Evolutionary conservation across 2,329 filamentous ascomycete species (phyloP).

Genomic region (Stachybotrys elegans): DNA sequence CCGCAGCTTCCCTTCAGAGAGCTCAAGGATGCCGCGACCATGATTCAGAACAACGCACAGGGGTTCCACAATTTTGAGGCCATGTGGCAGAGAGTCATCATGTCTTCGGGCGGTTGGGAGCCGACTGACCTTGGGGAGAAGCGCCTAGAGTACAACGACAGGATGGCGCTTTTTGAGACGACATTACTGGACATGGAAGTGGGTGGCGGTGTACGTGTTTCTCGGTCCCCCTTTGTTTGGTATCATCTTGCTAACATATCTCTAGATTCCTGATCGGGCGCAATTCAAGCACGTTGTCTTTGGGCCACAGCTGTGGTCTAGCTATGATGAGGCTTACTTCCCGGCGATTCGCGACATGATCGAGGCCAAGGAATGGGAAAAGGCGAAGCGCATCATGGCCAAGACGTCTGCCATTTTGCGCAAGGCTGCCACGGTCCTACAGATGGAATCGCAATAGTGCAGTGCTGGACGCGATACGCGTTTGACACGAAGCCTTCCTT

Average conservation of each 20-base stretch:
- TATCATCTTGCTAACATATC: conserved; percentile 9
- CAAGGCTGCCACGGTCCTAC: conserved; percentile 44
- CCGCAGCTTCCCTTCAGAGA: conserved; percentile 23
- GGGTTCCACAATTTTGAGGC: conserved; percentile 73
- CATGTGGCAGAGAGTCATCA: conserved; percentile 68
- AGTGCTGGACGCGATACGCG: conserved; percentile 14
- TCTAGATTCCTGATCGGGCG: conserved; percentile 72
- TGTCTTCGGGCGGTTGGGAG: conserved; percentile 71
- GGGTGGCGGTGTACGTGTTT: conserved; percentile 66
- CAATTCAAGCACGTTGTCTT: conserved; percentile 95
- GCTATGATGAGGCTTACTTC: conserved; percentile 29
- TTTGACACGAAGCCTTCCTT: conserved; percentile 8
- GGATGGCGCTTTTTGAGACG: conserved; percentile 77
- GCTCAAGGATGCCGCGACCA: conserved; percentile 50
- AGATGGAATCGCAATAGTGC: no score
- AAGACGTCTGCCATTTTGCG: conserved; percentile 66
- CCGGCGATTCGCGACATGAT: conserved; percentile 82
- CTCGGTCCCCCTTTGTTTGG: no score
- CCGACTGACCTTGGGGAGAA: conserved; percentile 60
- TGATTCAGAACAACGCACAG: conserved; percentile 44
- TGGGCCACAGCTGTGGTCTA: conserved; percentile 72
- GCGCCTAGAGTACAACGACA: conserved; percentile 72
- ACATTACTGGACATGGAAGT: conserved; percentile 71
- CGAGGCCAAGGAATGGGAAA: conserved; percentile 63
- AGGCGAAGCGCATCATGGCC: conserved; percentile 62